Evolutionary conservation across 805 yeast genomes (phyloP).

Genomic region (Jamesozyma gamospora): DNA sequence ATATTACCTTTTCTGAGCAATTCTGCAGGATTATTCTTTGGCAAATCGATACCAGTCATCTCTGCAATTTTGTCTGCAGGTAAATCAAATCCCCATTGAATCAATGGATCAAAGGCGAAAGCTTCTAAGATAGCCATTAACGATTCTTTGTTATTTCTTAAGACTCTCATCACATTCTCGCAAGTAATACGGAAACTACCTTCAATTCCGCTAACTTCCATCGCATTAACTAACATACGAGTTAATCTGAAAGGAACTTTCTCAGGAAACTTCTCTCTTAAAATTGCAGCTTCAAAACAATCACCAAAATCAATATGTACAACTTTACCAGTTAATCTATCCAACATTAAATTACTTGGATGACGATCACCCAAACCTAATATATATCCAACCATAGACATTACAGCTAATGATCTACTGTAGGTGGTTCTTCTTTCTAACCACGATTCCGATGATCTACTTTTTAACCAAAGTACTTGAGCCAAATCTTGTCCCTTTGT

Average conservation of each 20-base stretch:
- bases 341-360: constrained; percentile 93
- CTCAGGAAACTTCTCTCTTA: constrained; percentile 95
- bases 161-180: constrained; percentile 92
- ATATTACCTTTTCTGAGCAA: constrained; percentile 62
- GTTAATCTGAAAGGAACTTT: constrained; percentile 96
- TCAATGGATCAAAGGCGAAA: constrained; percentile 95
- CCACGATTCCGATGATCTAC: constrained; percentile 96
- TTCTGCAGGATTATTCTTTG: constrained; percentile 60
- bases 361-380: constrained; percentile 96
- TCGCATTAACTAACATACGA: constrained; percentile 92
- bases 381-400: constrained; percentile 98
- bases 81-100: constrained; percentile 96
- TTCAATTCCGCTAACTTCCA: constrained; percentile 98
- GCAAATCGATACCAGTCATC: constrained; percentile 60
- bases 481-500: constrained; percentile 94
- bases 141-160: constrained; percentile 90
- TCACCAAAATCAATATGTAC: constrained; percentile 98
- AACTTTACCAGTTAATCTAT: constrained; percentile 88
- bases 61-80: constrained; percentile 72
- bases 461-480: constrained; percentile 91
- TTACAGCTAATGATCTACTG: constrained; percentile 90
- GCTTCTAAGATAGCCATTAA: constrained; percentile 97
- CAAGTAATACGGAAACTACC: constrained; percentile 95
- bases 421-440: constrained; percentile 92
- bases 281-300: constrained; percentile 95